phyloP scores from a whole-genome alignment of 176 grass and related monocot species.

The Cenchrus americanus region DNA sequence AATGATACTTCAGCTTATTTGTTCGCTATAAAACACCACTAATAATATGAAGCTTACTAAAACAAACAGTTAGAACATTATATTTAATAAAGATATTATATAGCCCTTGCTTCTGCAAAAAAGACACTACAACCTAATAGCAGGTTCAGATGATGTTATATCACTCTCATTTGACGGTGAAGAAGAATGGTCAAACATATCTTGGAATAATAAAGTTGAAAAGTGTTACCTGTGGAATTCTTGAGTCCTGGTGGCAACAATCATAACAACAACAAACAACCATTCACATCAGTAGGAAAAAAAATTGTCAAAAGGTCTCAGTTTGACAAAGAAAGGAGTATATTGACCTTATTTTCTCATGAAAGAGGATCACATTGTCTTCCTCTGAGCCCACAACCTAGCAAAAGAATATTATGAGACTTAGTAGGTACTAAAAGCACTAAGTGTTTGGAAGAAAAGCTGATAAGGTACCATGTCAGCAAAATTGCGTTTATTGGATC shows the following conservation, averaged over 20 bases:
- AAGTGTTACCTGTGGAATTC: constrained; percentile 83
- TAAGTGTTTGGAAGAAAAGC: constrained; percentile 25
- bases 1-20: constrained; percentile 22
- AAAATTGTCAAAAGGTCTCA: constrained; percentile 18
- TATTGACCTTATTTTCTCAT: constrained; percentile 88
- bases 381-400: constrained; percentile 92
- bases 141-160: background rate
- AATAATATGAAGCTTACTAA: background rate
- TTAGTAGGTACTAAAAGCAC: constrained; percentile 35
- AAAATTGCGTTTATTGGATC: constrained; percentile 64
- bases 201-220: constrained; percentile 19
- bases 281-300: constrained; percentile 41
- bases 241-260: constrained; percentile 56
- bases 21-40: constrained; percentile 17
- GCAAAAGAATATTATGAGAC: constrained; percentile 33
- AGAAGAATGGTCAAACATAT: constrained; percentile 36
- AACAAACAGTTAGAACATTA: constrained; percentile 22
- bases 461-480: constrained; percentile 71
- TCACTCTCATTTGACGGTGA: background rate
- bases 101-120: constrained; percentile 17
- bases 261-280: constrained; percentile 36
- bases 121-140: background rate
- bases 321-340: background rate
- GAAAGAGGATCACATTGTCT: constrained; percentile 86
- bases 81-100: constrained; percentile 16